These are phyloP conservation scores for Pseudozyma thailandica DNA, from an alignment of 1,284 basidiomycete genomes.

Conservation along the genomic window DNA sequence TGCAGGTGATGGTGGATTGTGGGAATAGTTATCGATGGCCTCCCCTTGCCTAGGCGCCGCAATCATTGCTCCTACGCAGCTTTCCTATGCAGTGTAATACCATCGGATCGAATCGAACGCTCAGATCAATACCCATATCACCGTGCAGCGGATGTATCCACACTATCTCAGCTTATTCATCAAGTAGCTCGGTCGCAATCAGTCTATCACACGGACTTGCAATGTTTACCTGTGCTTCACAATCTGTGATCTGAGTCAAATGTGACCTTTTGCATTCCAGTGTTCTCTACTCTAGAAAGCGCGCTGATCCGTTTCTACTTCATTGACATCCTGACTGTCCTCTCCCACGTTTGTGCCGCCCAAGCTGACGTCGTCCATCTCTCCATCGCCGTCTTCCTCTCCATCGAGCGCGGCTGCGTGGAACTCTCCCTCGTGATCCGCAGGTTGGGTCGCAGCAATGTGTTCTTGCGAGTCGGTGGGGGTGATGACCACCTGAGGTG, in stretches of 20 bases:
- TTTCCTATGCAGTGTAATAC: neutral
- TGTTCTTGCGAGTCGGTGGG: conserved; percentile 22
- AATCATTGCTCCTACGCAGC: too few relatives aligned
- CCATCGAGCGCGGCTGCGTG: too few relatives aligned
- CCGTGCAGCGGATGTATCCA: too few relatives aligned
- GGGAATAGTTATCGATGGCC: conserved; percentile 36
- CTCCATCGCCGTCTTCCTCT: conserved; percentile 38
- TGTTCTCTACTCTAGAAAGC: too few relatives aligned
- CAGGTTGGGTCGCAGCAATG: neutral
- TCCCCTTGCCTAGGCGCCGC: too few relatives aligned
- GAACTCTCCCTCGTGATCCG: conserved; percentile 4
- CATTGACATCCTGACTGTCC: conserved; percentile 9
- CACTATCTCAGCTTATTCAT: too few relatives aligned
- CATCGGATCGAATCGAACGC: too few relatives aligned
- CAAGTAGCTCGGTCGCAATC: neutral
- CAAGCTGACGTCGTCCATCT: conserved; percentile 47
- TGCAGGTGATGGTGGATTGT: conserved; percentile 52
- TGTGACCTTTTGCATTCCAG: too few relatives aligned
- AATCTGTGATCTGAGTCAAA: too few relatives aligned
- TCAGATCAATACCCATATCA: too few relatives aligned
- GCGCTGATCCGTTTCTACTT: neutral
- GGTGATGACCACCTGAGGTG: conserved; percentile 38
- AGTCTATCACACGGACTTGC: neutral
- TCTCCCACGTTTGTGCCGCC: conserved; percentile 15
- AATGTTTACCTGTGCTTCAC: neutral